Base-by-base conservation (phyloP, 306 rosid species). In the Pterocarpus macrocarpus region DNA sequence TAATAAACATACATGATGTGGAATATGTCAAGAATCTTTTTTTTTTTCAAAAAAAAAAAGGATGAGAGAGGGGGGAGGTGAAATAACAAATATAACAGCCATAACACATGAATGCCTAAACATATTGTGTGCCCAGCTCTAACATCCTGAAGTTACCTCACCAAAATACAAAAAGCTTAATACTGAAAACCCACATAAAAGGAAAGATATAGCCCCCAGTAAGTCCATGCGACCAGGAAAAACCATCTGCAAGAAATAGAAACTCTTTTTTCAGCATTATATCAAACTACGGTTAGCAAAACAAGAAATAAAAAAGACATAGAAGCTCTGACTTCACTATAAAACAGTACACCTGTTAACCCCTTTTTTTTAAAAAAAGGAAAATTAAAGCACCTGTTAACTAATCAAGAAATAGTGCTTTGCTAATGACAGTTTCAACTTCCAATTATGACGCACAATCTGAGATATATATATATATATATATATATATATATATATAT, bases 161-260 rank as follows among this genome's bases (percentile, higher is more conserved):
- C 75, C 79, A 76, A 70, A 67, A 84, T 76, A 53, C 8, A 47
- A 81, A 56, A 69, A 47, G 78, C 62, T 13, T n/a, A 38, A 57
- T 44, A 75, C 58, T 50, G 83, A 69, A 79, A 62, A 49, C 55
- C 66, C 74, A 13, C 65, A 13, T 55, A 28, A 34, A 73, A 57
- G 49, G 80, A 58, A 69, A 65, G 55, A 61, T 73, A 61, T 43
- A 58, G 59, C 73, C 79, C 83, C 58, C 35, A 38, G 67, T 56
- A 83, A 41, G 68, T 85, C 82, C 78, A 9, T 11, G 66, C 17
- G 10, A 49, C 50, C 81, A 84, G 64, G 71, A 79, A 45, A 50
- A 78, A 33, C 81, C 82, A 83, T 88, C 92, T 87, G 90, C 87
- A 85, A 15, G 38, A 55, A 69, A 80, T 10, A 30, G 34, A 52